Conservation (phyloP, 768 basidiomycete species). For the Mycena indigotica region DNA sequence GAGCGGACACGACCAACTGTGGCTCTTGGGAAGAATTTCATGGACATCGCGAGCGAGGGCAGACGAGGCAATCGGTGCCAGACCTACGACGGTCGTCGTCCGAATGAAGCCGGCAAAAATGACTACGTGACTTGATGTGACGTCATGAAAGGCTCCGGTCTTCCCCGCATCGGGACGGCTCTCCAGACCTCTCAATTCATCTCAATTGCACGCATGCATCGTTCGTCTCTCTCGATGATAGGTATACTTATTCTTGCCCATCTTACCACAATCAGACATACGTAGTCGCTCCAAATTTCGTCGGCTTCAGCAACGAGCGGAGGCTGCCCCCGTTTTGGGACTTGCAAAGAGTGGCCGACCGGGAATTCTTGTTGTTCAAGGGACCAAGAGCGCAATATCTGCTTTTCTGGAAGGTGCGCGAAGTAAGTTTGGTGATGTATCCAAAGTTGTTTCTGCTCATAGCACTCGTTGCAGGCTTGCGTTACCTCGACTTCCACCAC, state of each 20-base stretch:
- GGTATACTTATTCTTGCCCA: too few relatives aligned
- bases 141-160: constrained; percentile 5
- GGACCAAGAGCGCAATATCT: constrained; percentile 35
- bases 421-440: constrained; percentile 31
- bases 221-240: constrained; percentile 25
- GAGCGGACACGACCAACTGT: constrained; percentile 48
- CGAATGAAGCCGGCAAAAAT: constrained; percentile 10
- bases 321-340: constrained; percentile 40
- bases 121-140: constrained; percentile 1
- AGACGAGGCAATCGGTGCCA: constrained; percentile 24
- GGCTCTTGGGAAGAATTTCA: constrained; percentile 39
- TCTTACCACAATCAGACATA: constrained; percentile 43
- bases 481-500: constrained; percentile 48
- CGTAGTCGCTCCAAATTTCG: constrained; percentile 44
- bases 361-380: constrained; percentile 46
- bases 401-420: constrained; percentile 40
- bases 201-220: constrained; percentile 47
- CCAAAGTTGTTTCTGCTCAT: background rate
- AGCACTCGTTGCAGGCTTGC: constrained; percentile 30
- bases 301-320: constrained; percentile 41
- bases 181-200: constrained; percentile 23
- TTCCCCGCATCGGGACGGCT: constrained; percentile 4
- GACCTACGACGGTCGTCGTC: too few relatives aligned
- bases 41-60: constrained; percentile 2
- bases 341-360: constrained; percentile 48